Evolutionary conservation across 257 asterid species (phyloP).

Genomic region (Solanum pimpinellifolium): DNA sequence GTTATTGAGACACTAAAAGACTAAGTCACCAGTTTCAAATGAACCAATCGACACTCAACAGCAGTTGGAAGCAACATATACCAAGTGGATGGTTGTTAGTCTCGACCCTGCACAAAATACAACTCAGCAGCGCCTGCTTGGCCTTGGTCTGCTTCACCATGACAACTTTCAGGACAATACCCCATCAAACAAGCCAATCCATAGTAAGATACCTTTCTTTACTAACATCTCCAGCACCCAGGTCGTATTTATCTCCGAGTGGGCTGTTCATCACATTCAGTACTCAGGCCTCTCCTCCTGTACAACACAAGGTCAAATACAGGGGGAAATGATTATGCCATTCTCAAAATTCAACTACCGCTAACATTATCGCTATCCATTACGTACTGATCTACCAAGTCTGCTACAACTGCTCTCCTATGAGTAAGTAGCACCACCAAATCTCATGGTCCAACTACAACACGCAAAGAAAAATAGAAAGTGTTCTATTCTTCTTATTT

Average conservation of each 20-base stretch:
- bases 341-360: constrained; percentile 47
- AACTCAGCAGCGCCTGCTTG: constrained; percentile 16
- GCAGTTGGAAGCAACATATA: background rate
- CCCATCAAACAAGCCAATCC: constrained; percentile 18
- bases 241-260: constrained; percentile 17
- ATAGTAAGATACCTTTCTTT: constrained; percentile 18
- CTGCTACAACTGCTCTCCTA: constrained; percentile 22
- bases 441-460: constrained; percentile 19
- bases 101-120: constrained; percentile 14
- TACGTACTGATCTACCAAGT: constrained; percentile 32
- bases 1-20: background rate
- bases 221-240: constrained; percentile 19
- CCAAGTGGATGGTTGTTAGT: constrained; percentile 4
- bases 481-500: background rate
- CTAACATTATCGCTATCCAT: constrained; percentile 45
- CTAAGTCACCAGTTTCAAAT: background rate
- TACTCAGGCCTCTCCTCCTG: constrained; percentile 52
- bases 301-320: constrained; percentile 79
- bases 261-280: constrained; percentile 30
- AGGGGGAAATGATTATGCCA: constrained; percentile 58
- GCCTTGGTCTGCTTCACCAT: constrained; percentile 15
- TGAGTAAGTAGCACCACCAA: constrained; percentile 9
- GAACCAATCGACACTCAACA: background rate
- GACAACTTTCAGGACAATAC: constrained; percentile 12
- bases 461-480: constrained; percentile 9